phyloP scores from a whole-genome alignment of 805 yeast species.

The Suhomyces vadensis region DNA sequence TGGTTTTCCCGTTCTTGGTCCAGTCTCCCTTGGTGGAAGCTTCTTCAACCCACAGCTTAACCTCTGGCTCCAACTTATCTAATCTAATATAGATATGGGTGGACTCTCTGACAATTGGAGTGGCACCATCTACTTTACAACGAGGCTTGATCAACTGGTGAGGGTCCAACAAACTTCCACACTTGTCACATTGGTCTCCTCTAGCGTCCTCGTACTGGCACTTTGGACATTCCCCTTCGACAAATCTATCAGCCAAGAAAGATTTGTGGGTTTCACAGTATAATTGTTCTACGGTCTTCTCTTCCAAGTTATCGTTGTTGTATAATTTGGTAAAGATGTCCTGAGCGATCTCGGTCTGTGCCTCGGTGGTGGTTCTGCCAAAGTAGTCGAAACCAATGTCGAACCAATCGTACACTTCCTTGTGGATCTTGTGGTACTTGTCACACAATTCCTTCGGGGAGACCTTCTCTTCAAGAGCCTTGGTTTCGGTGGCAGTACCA shows the following conservation, averaged over 20 bases:
- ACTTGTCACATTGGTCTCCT: constrained; percentile 98
- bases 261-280: constrained; percentile 90
- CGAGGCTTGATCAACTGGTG: constrained; percentile 92
- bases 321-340: constrained; percentile 79
- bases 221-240: constrained; percentile 96
- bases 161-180: constrained; percentile 88
- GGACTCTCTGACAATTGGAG: constrained; percentile 79
- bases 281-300: constrained; percentile 83
- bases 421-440: constrained; percentile 84
- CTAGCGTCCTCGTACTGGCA: constrained; percentile 96
- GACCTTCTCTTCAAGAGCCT: constrained; percentile 90
- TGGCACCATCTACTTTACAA: constrained; percentile 85
- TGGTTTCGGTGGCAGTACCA: constrained; percentile 99
- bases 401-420: constrained; percentile 94
- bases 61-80: constrained; percentile 77
- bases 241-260: constrained; percentile 92
- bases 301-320: constrained; percentile 80
- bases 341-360: constrained; percentile 94
- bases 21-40: constrained; percentile 76
- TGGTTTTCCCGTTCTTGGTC: constrained; percentile 88
- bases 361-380: constrained; percentile 92
- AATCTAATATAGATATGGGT: constrained; percentile 83
- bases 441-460: constrained; percentile 89
- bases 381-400: constrained; percentile 91
- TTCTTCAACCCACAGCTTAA: constrained; percentile 69